A percentile compares a stretch with the other conserved stretches of the same genome.
These are phyloP conservation scores for Capronia coronata DNA, from an alignment of 2,329 filamentous ascomycete genomes.

Conservation along the genomic window DNA sequence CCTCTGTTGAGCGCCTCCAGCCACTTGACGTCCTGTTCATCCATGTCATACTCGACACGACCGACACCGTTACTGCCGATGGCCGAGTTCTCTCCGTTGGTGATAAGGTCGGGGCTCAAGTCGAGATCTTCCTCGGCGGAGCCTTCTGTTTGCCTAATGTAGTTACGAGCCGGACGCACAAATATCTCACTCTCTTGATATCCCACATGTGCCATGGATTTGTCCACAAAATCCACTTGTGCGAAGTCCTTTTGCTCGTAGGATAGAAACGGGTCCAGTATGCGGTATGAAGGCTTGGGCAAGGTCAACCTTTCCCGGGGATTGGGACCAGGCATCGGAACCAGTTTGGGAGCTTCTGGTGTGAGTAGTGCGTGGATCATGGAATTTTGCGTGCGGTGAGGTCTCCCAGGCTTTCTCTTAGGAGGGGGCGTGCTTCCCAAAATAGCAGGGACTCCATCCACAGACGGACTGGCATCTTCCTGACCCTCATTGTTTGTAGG, in stretches of 20 bases:
- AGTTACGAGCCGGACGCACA: constrained; percentile 64
- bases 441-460: constrained; percentile 71
- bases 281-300: constrained; percentile 43
- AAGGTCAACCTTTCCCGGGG: constrained; percentile 45
- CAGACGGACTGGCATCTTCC: constrained; percentile 24
- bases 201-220: constrained; percentile 90
- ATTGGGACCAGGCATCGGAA: constrained; percentile 45
- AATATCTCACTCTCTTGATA: constrained; percentile 95
- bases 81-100: constrained; percentile 54
- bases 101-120: constrained; percentile 47
- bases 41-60: constrained; percentile 98
- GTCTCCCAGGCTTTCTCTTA: constrained; percentile 58
- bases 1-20: constrained; percentile 74
- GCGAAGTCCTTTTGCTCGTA: constrained; percentile 76
- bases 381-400: constrained; percentile 56
- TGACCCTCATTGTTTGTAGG: constrained; percentile 16
- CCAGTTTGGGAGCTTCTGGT: constrained; percentile 49
- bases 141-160: constrained; percentile 58
- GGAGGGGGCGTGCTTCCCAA: constrained; percentile 68
- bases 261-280: constrained; percentile 43
- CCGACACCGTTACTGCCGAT: constrained; percentile 55
- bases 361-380: constrained; percentile 56
- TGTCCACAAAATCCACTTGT: constrained; percentile 86
- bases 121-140: constrained; percentile 60
- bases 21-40: constrained; percentile 98